phyloP scores from a whole-genome alignment of 345 rosid species.

The Citrus medica region DNA sequence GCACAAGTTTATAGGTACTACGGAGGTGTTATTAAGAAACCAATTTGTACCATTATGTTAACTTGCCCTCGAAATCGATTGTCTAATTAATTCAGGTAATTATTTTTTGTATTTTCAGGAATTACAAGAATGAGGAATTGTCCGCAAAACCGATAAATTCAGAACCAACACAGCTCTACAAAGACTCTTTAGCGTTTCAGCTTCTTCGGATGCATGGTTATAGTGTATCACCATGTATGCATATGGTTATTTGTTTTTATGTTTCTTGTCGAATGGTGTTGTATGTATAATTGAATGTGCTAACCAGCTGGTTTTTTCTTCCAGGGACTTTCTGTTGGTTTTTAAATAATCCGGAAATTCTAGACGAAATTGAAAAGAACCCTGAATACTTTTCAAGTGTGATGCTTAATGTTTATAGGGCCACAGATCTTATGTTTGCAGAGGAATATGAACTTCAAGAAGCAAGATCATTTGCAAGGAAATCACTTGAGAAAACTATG shows the following conservation, averaged over 20 bases:
- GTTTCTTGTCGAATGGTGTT: not conserved
- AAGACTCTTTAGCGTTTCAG: conserved; percentile 56
- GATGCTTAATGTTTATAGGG: conserved; percentile 51
- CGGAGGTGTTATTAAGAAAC: too few relatives aligned
- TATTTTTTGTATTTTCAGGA: conserved; percentile 18
- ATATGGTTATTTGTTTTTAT: not conserved
- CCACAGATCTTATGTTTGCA: conserved; percentile 56
- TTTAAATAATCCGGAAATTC: conserved; percentile 31
- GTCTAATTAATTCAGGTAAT: too few relatives aligned
- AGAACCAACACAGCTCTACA: conserved; percentile 30
- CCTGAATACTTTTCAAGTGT: conserved; percentile 26
- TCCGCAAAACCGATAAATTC: not conserved
- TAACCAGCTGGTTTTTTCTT: not conserved
- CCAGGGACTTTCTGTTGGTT: conserved; percentile 64
- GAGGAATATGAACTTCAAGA: conserved; percentile 46
- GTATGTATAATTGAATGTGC: too few relatives aligned
- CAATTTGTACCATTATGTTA: too few relatives aligned
- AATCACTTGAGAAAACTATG: conserved; percentile 30
- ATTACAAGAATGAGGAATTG: conserved; percentile 16
- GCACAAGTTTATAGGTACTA: conserved; percentile 40
- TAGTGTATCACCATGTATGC: conserved; percentile 45
- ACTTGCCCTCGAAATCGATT: too few relatives aligned
- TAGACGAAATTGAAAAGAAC: conserved; percentile 27
- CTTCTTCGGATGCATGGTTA: conserved; percentile 53
- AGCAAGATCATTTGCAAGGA: conserved; percentile 48